Conservation (phyloP, 352 stramenopile species). For the Phytophthora megakarya region DNA sequence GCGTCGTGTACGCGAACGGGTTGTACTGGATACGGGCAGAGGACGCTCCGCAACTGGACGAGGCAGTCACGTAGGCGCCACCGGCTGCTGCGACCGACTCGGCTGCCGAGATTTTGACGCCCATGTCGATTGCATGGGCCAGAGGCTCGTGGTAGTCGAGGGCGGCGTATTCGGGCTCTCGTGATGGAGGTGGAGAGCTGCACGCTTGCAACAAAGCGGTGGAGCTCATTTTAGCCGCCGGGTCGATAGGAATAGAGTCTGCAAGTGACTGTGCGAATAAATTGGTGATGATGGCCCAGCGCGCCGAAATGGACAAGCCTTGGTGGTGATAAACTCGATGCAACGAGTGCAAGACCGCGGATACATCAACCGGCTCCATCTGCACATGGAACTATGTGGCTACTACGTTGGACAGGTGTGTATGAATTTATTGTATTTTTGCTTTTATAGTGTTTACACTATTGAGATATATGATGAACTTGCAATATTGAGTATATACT, state of each 20-base stretch:
- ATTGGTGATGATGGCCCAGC: conserved; percentile 22
- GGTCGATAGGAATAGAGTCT: conserved; percentile 20
- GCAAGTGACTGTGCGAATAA: conserved; percentile 16
- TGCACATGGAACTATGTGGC: neutral
- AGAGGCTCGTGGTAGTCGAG: conserved; percentile 18
- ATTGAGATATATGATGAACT: neutral
- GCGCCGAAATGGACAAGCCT: no score
- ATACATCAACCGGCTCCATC: conserved; percentile 16
- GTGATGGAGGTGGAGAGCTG: conserved; percentile 26
- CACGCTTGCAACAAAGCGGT: conserved; percentile 29
- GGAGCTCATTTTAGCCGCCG: conserved; percentile 34
- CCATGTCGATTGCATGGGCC: conserved; percentile 30
- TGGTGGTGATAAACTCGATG: neutral
- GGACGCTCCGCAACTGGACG: conserved; percentile 19
- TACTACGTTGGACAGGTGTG: conserved; percentile 1
- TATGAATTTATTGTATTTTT: neutral
- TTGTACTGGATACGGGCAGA: conserved; percentile 34
- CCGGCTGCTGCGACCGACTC: conserved; percentile 20
- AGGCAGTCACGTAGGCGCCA: conserved; percentile 31
- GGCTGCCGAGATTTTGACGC: conserved; percentile 26
- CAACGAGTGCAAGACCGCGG: neutral
- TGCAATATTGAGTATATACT: neutral
- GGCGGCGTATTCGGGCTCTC: conserved; percentile 23
- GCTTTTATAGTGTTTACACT: no score
- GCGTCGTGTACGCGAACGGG: conserved; percentile 66